Base-by-base conservation (phyloP, 2,329 filamentous ascomycete genomes). In the Fusarium liriodendri region DNA sequence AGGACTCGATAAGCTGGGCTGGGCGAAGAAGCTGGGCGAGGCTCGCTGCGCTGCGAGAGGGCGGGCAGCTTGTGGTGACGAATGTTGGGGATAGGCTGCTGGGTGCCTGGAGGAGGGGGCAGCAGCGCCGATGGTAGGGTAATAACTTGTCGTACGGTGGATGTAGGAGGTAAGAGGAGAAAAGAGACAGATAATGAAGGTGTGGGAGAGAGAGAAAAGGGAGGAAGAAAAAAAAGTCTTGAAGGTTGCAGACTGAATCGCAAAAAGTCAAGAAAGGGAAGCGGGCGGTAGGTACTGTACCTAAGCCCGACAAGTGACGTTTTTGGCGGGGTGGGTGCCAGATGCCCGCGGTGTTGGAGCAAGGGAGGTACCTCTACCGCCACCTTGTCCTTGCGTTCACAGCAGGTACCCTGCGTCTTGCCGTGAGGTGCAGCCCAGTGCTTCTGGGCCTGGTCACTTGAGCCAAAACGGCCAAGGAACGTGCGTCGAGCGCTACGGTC, bases 191-290 rank as follows among this genome's bases (percentile, higher is more conserved):
- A 50, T 14, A 32, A 54, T 42, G 29, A 67, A 18, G 20, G 40
- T 42, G 61, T 57, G 61, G 65, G 33, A 61, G 22, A 45, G 40
- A 47, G 59, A 32, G 63, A 37, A 62, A 38, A 64, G 62, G 63
- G 45, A 55, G 64, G 42, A 58, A 33, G 37, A 32, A 45, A 62
- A 62, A 59, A 66, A 70, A 72, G 70, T 60, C 71, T 73, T 40
- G 55, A 66, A 69, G 70, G 76, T 64, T 64, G 69, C 57, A 71
- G 72, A 74, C 70, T 77, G 73, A 76, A 72, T 78, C 77, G 77
- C 70, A 76, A 77, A 55, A 73, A 76, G 74, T 76, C 54, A 70
- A 76, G 67, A 74, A 70, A 69, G 70, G 67, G 71, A 58, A 69
- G 71, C 66, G 73, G 72, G 71, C 66, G 71, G 40, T 22, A 45